A percentile compares a stretch with the other conserved stretches of the same genome.
Evolutionary conservation across 345 rosid genomes (phyloP).

Genomic region (Litchi chinensis): DNA sequence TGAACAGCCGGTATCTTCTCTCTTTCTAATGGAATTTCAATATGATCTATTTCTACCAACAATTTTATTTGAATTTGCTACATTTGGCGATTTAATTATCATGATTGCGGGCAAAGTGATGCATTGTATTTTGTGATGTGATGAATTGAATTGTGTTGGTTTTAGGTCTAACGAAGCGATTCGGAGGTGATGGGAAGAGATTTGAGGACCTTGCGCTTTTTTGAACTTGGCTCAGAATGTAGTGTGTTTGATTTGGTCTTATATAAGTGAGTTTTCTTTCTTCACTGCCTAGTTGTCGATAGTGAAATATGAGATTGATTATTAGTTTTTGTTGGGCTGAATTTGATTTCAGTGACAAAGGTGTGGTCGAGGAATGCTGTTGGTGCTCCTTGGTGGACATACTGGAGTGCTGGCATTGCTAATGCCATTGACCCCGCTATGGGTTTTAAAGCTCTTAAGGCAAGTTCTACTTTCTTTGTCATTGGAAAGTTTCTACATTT

Average conservation of each 20-base stretch:
- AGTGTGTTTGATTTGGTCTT: constrained; percentile 88
- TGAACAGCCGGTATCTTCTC: too few relatives aligned
- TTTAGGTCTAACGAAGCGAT: constrained; percentile 83
- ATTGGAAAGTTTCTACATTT: constrained; percentile 10
- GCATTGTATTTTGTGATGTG: too few relatives aligned
- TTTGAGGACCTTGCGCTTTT: constrained; percentile 83
- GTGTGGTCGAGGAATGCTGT: constrained; percentile 71
- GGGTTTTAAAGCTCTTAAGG: constrained; percentile 81
- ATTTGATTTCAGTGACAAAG: constrained; percentile 63
- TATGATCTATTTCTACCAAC: background rate
- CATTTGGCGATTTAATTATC: background rate
- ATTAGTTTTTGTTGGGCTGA: too few relatives aligned
- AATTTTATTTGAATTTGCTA: background rate
- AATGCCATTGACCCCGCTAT: constrained; percentile 97
- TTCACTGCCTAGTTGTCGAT: background rate
- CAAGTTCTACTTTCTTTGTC: too few relatives aligned
- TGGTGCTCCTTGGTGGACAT: constrained; percentile 95
- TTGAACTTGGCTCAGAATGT: constrained; percentile 92
- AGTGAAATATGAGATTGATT: too few relatives aligned
- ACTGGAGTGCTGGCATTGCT: constrained; percentile 97
- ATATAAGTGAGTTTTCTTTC: constrained; percentile 61
- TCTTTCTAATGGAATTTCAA: background rate
- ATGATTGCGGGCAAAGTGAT: background rate
- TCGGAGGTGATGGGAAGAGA: constrained; percentile 81
- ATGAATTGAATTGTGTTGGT: too few relatives aligned